Evolutionary conservation across 352 stramenopile genomes (phyloP), one percentile per base, ranked within the genome.

Genomic region (Phytophthora macrochlamydospora): DNA sequence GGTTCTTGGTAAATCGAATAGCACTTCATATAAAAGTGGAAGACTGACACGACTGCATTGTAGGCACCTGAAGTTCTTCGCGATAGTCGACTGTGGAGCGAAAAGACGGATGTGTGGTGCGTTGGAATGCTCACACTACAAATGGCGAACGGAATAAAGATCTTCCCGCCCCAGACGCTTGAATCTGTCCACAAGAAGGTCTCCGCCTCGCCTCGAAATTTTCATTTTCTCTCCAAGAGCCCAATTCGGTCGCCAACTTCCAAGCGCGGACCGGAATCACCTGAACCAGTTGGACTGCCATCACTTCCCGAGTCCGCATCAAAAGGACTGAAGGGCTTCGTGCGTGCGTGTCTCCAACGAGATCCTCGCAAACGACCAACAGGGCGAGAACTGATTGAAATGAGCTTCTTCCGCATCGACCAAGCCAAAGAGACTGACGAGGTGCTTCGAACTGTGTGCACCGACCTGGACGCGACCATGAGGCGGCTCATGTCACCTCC

Each of bases 401-500:
- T 83, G 58, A 54, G 67, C 0, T 91, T 91, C 51, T 90, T 91
- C 56, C 76, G 75, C 7, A 65, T 91, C n/a, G 69, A 90, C 35
- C 69, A 74, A 12, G 65, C 57, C 0, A 68, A 85, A 14, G 81
- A 73, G 29, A 83, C 79, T 0, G 81, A 83, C 35, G 75, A 87
- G 29, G 78, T 87, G 6, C 67, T 90, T n/a, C 79, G 70, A 0
- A 75, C 78, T 3, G 77, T 90, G 9, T 87, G 78, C 51, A 83
- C 69, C 2, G 83, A 89, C 28, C 64, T 92, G 28, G 81, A 91
- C 48, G 75, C 75, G 1, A 90, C 81, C 9, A 93, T 90, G 60
- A 66, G 70, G 11, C 62, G 68, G 0, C 64, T 87, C 12, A 75
- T 53, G 7, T 67, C 52, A 24, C 51, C 65, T 2, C 59, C 59